Evolutionary conservation across 2,329 filamentous ascomycete species (phyloP).

Genomic region (Penicillium sp.): DNA sequence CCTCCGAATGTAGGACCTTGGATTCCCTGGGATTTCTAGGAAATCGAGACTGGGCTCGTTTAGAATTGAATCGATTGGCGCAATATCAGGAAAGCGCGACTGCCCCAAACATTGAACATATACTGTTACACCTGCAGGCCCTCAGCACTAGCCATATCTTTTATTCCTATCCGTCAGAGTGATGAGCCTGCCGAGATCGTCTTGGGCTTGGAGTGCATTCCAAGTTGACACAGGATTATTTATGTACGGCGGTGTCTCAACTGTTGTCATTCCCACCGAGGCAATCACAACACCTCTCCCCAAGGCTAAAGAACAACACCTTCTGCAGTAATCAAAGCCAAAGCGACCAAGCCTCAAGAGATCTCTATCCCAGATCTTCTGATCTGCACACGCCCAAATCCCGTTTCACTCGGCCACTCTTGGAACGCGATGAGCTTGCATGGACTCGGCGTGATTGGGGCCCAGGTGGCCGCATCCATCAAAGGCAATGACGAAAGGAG

Average conservation of each 20-base stretch:
- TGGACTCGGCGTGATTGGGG: conserved; percentile 28
- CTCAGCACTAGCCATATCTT: conserved; percentile 1
- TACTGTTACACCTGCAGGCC: neutral
- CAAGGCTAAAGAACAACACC: conserved; percentile 3
- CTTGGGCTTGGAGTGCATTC: conserved; percentile 26
- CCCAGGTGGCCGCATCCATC: conserved; percentile 27
- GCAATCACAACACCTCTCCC: conserved; percentile 12
- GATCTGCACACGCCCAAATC: neutral
- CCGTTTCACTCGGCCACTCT: neutral
- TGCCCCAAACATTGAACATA: neutral
- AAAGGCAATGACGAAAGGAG: conserved; percentile 25
- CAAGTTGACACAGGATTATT: conserved; percentile 27
- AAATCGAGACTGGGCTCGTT: neutral
- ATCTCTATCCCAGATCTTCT: conserved; percentile 16
- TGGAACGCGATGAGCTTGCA: conserved; percentile 24
- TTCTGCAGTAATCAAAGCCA: conserved; percentile 6
- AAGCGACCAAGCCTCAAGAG: conserved; percentile 13
- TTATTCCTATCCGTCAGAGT: conserved; percentile 10
- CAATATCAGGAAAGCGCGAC: conserved; percentile 4
- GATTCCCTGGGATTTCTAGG: neutral
- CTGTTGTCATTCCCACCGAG: conserved; percentile 17
- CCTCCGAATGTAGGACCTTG: neutral
- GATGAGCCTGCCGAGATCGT: conserved; percentile 19
- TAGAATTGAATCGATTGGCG: neutral
- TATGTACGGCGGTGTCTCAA: conserved; percentile 25